Base-by-base conservation (phyloP, 768 basidiomycete genomes). In the Flagelloscypha sp. region DNA sequence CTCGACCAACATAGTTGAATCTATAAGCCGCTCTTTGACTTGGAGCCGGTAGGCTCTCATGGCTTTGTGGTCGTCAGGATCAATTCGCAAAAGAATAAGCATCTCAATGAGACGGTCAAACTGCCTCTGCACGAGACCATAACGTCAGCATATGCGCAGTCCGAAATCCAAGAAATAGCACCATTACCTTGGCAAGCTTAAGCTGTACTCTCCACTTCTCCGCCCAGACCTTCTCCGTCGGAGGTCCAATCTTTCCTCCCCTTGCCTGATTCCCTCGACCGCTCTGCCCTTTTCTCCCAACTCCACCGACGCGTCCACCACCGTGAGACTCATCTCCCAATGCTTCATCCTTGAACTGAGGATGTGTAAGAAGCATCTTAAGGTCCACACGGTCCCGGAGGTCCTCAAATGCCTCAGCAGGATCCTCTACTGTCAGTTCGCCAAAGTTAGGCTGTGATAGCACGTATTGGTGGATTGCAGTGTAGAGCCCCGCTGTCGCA, bases 351-450 rank as follows among this genome's bases (percentile, higher is more conserved):
- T 84, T 75, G 54, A 93, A 86, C 28, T 60, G 63, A 36, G 70
- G 61, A 43, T 80, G 60, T 1, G 63, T 55, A 10, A 87, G 66
- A 13, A 98, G 66, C 72, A 84, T 84, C 43, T 70, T 63, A 13
- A 98, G 68, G 55, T 99, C 95, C 46, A 84, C 85, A 36, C 87
- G 81, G 60, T 98, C 95, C 22, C 94, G 69, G 27, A 98, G 70
- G 55, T 98, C 95, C 55, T 98, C 94, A 51, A 99, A 97, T 7
- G 88, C 86, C 60, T 99, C 95, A 0, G 90, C 90, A 1, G 95
- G 95, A 55, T 99, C 95, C 60, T 99, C 95, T 15, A 99, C 86
- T 1, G 92, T 95, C 27, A 98, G 62, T 56, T 98, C 94, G n/a
- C 84, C 80, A 24, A 94, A 74, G 33, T 72, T 62, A 2, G 79